Evolutionary conservation across 2,329 filamentous ascomycete species (phyloP).

Genomic region (Leptoxyphium fumago): DNA sequence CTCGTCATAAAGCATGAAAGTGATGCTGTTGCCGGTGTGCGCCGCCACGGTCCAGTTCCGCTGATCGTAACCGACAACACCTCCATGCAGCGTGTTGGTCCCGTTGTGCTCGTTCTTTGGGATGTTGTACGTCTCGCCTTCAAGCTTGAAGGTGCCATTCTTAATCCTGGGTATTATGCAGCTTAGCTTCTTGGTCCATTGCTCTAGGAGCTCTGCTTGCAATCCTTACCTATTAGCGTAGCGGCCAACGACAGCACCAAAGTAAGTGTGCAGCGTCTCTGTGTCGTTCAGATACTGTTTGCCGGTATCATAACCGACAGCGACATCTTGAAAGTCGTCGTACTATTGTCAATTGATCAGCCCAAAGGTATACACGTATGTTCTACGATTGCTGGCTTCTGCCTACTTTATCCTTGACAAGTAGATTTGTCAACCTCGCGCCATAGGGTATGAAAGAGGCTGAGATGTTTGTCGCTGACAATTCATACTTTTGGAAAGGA

Average conservation of each 20-base stretch:
- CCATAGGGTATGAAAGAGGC: conserved; percentile 62
- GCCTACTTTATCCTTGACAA: conserved; percentile 53
- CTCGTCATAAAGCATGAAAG: conserved; percentile 58
- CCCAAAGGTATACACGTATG: conserved; percentile 15
- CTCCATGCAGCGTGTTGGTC: conserved; percentile 39
- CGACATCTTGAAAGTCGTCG: conserved; percentile 32
- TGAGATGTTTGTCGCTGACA: conserved; percentile 50
- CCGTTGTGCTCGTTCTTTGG: conserved; percentile 37
- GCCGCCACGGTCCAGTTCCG: conserved; percentile 60
- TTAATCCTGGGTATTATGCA: conserved; percentile 45
- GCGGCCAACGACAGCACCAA: conserved; percentile 55
- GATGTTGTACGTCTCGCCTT: conserved; percentile 32
- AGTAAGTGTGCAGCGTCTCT: conserved; percentile 50
- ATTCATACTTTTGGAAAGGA: conserved; percentile 47
- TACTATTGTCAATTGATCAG: conserved; percentile 15
- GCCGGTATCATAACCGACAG: conserved; percentile 59
- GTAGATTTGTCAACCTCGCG: conserved; percentile 55
- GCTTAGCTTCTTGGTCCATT: conserved; percentile 40
- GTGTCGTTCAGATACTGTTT: conserved; percentile 52
- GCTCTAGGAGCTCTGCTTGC: conserved; percentile 26
- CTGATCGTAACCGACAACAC: conserved; percentile 41
- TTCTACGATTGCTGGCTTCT: conserved; percentile 3
- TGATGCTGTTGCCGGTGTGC: conserved; percentile 52
- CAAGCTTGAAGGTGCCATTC: conserved; percentile 39
- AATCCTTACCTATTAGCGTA: conserved; percentile 54